These are phyloP conservation scores for Cichorium intybus DNA, from an alignment of 140 eudicot species.

Conservation along the genomic window DNA sequence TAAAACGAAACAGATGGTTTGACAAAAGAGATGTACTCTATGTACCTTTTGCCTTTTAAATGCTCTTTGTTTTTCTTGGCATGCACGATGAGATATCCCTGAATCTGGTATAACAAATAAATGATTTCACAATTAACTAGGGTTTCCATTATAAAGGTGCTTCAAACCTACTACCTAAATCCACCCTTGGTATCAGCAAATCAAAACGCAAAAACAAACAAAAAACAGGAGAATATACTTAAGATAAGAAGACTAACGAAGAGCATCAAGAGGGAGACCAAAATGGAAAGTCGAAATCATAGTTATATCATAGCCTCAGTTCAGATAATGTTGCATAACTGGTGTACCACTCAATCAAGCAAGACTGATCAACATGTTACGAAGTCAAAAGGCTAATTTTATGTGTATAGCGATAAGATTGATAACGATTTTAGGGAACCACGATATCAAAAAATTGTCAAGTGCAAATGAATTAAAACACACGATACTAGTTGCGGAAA, in stretches of 20 bases:
- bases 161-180: constrained; percentile 11
- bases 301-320: background rate
- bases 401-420: background rate
- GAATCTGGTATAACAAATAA: constrained; percentile 35
- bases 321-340: background rate
- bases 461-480: background rate
- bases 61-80: constrained; percentile 54
- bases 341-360: constrained; percentile 1
- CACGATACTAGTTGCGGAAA: constrained; percentile 4
- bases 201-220: background rate
- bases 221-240: background rate
- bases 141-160: constrained; percentile 1
- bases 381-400: background rate
- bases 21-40: background rate
- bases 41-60: constrained; percentile 69
- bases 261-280: background rate
- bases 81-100: constrained; percentile 40
- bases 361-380: background rate
- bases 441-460: background rate
- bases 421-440: background rate
- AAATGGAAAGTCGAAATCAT: background rate
- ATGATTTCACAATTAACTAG: constrained; percentile 16
- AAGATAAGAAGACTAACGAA: background rate
- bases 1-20: background rate
- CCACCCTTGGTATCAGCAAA: background rate